A percentile compares a stretch with the other conserved stretches of the same genome.
phyloP scores from a whole-genome alignment of 179 eudicot genomes.

The Spinacia oleracea region DNA sequence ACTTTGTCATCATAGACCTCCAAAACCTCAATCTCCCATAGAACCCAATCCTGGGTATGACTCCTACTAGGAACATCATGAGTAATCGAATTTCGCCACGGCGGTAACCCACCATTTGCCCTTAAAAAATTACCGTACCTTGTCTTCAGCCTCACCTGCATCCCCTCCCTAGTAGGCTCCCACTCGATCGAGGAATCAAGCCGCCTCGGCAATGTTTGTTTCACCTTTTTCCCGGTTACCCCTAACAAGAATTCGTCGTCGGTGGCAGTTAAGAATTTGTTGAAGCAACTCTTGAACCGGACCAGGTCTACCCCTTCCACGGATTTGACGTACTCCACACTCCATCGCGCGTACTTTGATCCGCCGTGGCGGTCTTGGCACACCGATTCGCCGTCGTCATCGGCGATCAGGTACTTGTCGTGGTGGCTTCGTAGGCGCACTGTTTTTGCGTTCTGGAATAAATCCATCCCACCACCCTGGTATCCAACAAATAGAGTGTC shows the following conservation, averaged over 20 bases:
- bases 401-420: conserved; percentile 57
- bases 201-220: conserved; percentile 55
- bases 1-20: conserved; percentile 31
- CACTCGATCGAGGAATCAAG: conserved; percentile 62
- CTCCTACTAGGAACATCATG: conserved; percentile 46
- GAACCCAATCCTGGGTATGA: conserved; percentile 46
- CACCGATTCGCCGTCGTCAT: conserved; percentile 50
- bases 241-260: conserved; percentile 72
- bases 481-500: too few relatives aligned
- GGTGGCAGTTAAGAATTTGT: conserved; percentile 72
- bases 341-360: conserved; percentile 47
- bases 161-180: conserved; percentile 41
- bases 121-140: conserved; percentile 45
- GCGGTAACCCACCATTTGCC: conserved; percentile 52
- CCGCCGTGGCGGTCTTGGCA: conserved; percentile 44
- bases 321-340: conserved; percentile 41
- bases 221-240: conserved; percentile 73
- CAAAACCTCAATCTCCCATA: conserved; percentile 51
- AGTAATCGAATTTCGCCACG: conserved; percentile 48
- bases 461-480: conserved; percentile 40
- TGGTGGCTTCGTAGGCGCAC: conserved; percentile 55
- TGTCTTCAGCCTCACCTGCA: conserved; percentile 32
- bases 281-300: conserved; percentile 68
- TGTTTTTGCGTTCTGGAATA: conserved; percentile 52
- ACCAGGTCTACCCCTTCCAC: conserved; percentile 35